Evolutionary conservation across 495 filamentous ascomycete genomes (phyloP).

Genomic region (Trichoderma virens): DNA sequence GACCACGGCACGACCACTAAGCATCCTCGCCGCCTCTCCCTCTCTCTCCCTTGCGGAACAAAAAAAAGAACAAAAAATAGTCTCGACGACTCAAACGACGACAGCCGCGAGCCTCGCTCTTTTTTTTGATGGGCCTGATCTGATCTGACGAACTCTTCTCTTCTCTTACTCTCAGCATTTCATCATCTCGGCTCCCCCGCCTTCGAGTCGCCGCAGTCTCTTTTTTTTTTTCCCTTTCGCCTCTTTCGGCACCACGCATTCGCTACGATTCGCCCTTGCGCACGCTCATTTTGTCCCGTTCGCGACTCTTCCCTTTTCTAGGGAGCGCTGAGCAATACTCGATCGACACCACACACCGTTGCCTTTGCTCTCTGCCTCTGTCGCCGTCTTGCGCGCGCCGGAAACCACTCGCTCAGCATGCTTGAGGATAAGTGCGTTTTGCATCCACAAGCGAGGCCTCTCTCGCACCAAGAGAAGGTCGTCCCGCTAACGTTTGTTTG

Average conservation of each 20-base stretch:
- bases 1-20: not conserved
- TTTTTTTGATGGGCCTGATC: not conserved
- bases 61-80: not conserved
- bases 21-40: not conserved
- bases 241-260: not conserved
- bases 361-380: not conserved
- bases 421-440: conserved; percentile 76
- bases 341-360: not conserved
- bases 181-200: conserved; percentile 1
- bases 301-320: not conserved
- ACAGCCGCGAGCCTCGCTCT: not conserved
- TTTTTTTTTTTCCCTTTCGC: not conserved
- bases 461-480: conserved; percentile 2
- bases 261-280: not conserved
- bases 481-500: conserved; percentile 30
- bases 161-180: not conserved
- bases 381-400: not conserved
- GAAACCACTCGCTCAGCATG: conserved; percentile 34
- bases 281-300: conserved; percentile 6
- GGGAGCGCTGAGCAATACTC: conserved; percentile 2
- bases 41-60: not conserved
- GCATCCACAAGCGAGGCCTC: conserved; percentile 4
- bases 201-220: not conserved
- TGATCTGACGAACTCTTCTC: not conserved
- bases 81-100: not conserved